A percentile compares a stretch with the other conserved stretches of the same genome.
These are phyloP conservation scores for Trichoderma erinaceum DNA, from an alignment of 495 filamentous ascomycete genomes.

Conservation along the genomic window DNA sequence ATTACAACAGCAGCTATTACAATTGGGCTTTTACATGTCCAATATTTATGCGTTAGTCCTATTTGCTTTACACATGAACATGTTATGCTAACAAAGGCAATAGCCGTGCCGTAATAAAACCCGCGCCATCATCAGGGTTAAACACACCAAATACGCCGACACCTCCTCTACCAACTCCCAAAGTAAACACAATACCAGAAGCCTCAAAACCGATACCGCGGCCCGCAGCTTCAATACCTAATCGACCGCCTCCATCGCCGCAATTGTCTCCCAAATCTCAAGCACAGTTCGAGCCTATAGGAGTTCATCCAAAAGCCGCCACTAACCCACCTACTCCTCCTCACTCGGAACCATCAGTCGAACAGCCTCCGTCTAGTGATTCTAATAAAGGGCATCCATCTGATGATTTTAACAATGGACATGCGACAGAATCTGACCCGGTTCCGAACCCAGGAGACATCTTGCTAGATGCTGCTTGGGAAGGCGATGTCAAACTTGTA, in stretches of 20 bases:
- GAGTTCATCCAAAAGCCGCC: neutral
- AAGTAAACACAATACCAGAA: neutral
- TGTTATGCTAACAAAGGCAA: constrained; percentile 1
- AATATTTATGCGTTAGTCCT: constrained; percentile 15
- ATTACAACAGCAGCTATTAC: constrained; percentile 9
- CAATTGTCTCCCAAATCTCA: neutral
- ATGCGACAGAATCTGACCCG: neutral
- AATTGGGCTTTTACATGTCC: constrained; percentile 4
- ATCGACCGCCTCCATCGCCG: neutral
- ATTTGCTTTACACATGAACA: neutral
- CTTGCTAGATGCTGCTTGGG: constrained; percentile 15
- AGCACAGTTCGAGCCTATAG: neutral
- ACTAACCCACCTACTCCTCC: neutral
- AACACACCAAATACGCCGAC: neutral
- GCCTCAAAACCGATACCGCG: neutral
- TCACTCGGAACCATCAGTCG: neutral
- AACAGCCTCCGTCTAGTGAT: neutral
- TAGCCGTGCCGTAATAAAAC: constrained; percentile 11
- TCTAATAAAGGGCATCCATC: neutral
- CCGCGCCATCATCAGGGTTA: neutral
- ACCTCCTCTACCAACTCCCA: neutral
- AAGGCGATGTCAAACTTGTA: constrained; percentile 1
- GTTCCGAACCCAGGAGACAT: neutral
- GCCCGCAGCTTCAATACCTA: neutral
- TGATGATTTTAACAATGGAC: neutral